These are phyloP conservation scores for Combretum micranthum DNA, from an alignment of 345 rosid genomes.

Conservation along the genomic window DNA sequence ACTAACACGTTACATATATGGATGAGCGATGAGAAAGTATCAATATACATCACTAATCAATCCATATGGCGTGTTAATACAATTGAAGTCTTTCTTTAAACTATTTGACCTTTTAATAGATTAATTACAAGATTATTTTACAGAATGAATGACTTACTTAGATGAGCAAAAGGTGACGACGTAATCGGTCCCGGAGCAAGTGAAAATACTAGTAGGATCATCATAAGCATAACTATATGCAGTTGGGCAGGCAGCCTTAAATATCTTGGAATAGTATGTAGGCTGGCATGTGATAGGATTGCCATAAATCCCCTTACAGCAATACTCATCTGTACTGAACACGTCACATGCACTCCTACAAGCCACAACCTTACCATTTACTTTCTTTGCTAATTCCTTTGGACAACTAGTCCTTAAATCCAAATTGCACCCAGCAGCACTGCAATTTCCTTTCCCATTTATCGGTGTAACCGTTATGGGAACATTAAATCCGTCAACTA, in stretches of 20 bases:
- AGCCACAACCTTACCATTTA: constrained; percentile 33
- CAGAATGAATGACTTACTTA: constrained; percentile 23
- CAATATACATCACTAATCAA: no score
- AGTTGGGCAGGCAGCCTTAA: constrained; percentile 53
- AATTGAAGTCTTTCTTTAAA: no score
- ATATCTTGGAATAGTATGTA: constrained; percentile 42
- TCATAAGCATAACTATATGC: constrained; percentile 66
- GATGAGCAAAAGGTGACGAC: constrained; percentile 45
- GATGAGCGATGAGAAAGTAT: no score
- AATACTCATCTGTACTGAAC: constrained; percentile 49
- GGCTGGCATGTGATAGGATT: constrained; percentile 34
- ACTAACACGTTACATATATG: no score
- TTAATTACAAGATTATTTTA: no score
- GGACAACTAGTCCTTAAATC: constrained; percentile 43
- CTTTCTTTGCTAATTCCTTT: constrained; percentile 25
- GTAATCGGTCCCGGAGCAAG: constrained; percentile 47
- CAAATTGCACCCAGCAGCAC: constrained; percentile 50
- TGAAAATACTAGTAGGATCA: constrained; percentile 31
- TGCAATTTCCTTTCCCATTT: constrained; percentile 42
- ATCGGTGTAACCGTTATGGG: constrained; percentile 34
- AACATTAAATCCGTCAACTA: constrained; percentile 56
- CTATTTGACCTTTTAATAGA: no score
- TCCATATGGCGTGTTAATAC: no score
- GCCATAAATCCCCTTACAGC: no score
- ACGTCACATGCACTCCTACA: constrained; percentile 53